A percentile compares a stretch with the other conserved stretches of the same genome.
phyloP scores from a whole-genome alignment of 257 asterid species.

The Capsicum chinense region DNA sequence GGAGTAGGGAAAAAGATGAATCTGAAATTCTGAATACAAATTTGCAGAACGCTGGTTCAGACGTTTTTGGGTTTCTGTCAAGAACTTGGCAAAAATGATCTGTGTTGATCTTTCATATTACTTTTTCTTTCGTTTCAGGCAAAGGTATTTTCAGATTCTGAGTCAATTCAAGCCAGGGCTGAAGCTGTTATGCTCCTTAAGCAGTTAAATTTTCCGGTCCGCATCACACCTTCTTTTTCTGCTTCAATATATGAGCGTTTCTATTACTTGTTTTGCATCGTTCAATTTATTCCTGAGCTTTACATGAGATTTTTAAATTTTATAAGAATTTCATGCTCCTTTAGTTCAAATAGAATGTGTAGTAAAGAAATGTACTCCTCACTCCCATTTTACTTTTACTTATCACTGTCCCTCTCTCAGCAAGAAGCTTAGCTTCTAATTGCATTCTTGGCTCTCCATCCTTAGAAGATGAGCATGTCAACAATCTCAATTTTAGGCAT shows the following conservation, averaged over 20 bases:
- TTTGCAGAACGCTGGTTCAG: neutral
- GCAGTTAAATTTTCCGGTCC: conserved; percentile 91
- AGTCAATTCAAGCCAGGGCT: conserved; percentile 97
- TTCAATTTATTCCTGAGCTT: neutral
- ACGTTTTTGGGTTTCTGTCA: neutral
- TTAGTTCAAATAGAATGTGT: conserved; percentile 14
- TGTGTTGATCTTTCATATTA: conserved; percentile 24
- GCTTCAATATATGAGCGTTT: neutral
- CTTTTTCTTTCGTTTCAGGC: conserved; percentile 61
- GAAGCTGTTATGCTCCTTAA: conserved; percentile 99
- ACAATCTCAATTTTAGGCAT: conserved; percentile 26
- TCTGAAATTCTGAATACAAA: conserved; percentile 18
- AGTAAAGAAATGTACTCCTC: neutral
- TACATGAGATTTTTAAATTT: neutral
- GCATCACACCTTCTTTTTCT: conserved; percentile 41
- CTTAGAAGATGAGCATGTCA: conserved; percentile 27
- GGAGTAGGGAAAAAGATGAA: neutral
- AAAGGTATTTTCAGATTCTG: conserved; percentile 92
- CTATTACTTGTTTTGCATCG: conserved; percentile 17
- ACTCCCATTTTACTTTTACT: neutral
- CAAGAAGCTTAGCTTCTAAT: conserved; percentile 12
- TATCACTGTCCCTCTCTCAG: neutral
- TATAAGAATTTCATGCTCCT: neutral
- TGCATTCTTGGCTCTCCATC: conserved; percentile 29
- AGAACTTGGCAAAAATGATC: conserved; percentile 22